Evolutionary conservation across 805 yeast species (phyloP).

Genomic region (Saturnispora halmiae): DNA sequence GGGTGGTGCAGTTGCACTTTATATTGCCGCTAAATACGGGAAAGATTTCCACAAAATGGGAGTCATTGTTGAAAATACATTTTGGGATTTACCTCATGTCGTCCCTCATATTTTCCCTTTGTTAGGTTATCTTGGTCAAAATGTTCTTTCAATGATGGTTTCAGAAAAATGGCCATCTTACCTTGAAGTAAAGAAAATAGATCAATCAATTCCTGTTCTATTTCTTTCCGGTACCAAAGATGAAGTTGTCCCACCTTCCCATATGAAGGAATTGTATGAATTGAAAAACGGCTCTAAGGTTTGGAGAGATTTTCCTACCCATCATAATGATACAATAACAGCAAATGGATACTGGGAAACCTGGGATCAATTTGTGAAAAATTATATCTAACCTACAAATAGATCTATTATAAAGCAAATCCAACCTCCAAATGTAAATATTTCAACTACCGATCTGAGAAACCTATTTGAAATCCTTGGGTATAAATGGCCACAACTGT

Average conservation of each 20-base stretch:
- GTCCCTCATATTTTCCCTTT: conserved; percentile 68
- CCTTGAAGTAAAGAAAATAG: conserved; percentile 40
- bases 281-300: conserved; percentile 39
- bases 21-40: conserved; percentile 57
- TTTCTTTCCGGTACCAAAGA: conserved; percentile 68
- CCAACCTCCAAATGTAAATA: conserved; percentile 39
- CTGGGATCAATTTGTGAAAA: conserved; percentile 45
- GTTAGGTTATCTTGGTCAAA: conserved; percentile 40
- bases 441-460: conserved; percentile 27
- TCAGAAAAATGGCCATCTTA: conserved; percentile 76
- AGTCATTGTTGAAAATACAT: conserved; percentile 76
- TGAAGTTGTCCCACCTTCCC: conserved; percentile 86
- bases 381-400: conserved; percentile 32
- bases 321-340: conserved; percentile 76
- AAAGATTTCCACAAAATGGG: conserved; percentile 26
- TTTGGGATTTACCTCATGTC: conserved; percentile 62
- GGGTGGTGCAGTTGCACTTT: conserved; percentile 92
- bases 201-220: conserved; percentile 51
- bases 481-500: conserved; percentile 52
- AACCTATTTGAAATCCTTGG: conserved; percentile 14
- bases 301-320: conserved; percentile 48
- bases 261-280: conserved; percentile 52
- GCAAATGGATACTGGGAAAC: conserved; percentile 74
- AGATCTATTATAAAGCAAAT: conserved; percentile 35
- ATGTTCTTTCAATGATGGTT: conserved; percentile 3